Base-by-base conservation (phyloP, 2,329 filamentous ascomycete species). In the Alternaria burnsii region DNA sequence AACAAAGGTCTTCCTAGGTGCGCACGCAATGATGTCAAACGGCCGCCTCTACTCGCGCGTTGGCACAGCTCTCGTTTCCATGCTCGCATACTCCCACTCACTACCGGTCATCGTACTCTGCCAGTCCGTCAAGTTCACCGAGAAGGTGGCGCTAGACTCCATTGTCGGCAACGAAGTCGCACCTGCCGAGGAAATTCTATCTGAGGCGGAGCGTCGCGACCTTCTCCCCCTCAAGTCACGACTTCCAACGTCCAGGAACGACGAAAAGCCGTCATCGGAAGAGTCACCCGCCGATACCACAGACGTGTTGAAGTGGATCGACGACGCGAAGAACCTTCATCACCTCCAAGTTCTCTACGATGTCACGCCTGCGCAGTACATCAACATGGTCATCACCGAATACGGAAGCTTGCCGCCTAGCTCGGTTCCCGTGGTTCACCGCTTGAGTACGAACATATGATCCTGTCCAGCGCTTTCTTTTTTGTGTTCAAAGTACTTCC, bases 1-100 rank as follows among this genome's bases (percentile, higher is more conserved):
- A 1, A 91, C 89, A 7, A 89, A 90, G 70, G 89, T 95, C 10
- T 87, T 98, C 52, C 84, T 99, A 1, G 94, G 93, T 12, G 76
- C 94, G 5, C 94, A 97, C 76, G 92, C 93, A 40, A 95, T 99
- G 88, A 95, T 97, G 81, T 94, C 92, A 69, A 98, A 98, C 78
- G 95, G 95, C 8, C 87, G 92, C 34, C 86, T 99, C 70, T 97
- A 96, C 79, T 94, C 91, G 5, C 88, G 93, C 20, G 88, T 93
- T 10, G 95, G 95, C 62, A 97, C 94, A 4, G 92, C 92, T 24
- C 87, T 95, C 60, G 86, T 98, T 10, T 94, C 94, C 18, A 91
- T 95, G 83, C 88, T 91, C 42, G 94, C 94, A 6, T 88, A 89
- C 52, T 88, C 91, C 58, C 84, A 88, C 20, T 89, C 90, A 59